A percentile compares a stretch with the other conserved stretches of the same genome.
phyloP scores from a whole-genome alignment of 2,329 filamentous ascomycete species.

The Colletotrichum sidae region DNA sequence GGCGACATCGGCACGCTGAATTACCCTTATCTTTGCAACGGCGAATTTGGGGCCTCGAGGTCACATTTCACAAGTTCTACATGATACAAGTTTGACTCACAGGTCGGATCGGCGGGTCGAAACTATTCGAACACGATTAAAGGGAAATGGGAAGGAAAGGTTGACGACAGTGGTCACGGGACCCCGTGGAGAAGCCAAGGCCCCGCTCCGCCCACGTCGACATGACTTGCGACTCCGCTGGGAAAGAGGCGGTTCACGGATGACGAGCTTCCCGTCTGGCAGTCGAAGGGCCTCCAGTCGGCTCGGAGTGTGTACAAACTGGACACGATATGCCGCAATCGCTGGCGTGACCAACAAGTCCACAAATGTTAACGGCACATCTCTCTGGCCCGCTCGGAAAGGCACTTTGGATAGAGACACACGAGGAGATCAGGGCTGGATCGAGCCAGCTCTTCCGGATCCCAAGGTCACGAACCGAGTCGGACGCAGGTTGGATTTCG shows the following conservation, averaged over 20 bases:
- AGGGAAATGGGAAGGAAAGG: not conserved
- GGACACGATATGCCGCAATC: constrained; percentile 14
- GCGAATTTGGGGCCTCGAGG: not conserved
- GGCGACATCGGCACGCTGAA: not conserved
- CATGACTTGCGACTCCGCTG: not conserved
- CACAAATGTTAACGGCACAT: constrained; percentile 6
- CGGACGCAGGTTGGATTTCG: constrained; percentile 16
- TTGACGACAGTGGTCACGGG: constrained; percentile 17
- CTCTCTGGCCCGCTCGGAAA: not conserved
- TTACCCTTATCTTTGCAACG: no score
- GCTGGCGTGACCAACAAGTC: constrained; percentile 19
- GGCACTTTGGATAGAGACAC: constrained; percentile 6
- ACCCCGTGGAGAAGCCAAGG: constrained; percentile 19
- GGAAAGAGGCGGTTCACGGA: constrained; percentile 18
- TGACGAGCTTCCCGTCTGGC: not conserved
- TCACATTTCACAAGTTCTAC: not conserved
- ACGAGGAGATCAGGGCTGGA: constrained; percentile 16
- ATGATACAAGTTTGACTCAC: constrained; percentile 16
- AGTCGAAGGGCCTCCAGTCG: no score
- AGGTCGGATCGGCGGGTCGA: constrained; percentile 3
- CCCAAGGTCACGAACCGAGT: constrained; percentile 6
- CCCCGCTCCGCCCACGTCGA: constrained; percentile 16
- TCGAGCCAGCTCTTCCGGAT: constrained; percentile 21
- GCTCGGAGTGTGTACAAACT: not conserved
- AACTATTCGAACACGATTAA: constrained; percentile 13